Evolutionary conservation across 2,329 filamentous ascomycete species (phyloP), one percentile per base, ranked within the genome.

Genomic region (Aureobasidium sp.): DNA sequence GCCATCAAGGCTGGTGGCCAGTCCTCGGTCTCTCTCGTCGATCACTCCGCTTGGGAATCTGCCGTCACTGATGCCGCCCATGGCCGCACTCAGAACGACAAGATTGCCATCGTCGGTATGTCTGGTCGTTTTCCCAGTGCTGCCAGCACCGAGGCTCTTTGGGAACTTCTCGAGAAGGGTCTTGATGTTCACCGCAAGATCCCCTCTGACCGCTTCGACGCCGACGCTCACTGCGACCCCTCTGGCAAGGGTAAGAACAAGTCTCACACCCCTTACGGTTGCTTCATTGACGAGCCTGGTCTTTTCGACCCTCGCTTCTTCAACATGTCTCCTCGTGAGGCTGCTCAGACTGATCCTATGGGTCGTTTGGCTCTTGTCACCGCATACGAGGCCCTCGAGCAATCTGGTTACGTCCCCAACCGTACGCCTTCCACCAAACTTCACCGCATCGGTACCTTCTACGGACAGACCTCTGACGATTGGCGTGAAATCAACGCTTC

Each of bases 91-190:
- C 78, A 81, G 64, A 80, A 83, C 68, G 83, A 84, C 71, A 92
- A 91, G 74, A 84, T 96, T 65, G 91, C 91, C 62, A 91, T 96
- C 65, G 88, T 96, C 37, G 91, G 91, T 58, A 89, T 91, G 83
- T 84, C 89, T 49, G 88, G 89, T 56, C 83, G 89, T 56, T 91
- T 90, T 72, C 89, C 89, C 1, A 86, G 88, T 67, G 87, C 88
- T 55, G 86, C 84, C 17, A 87, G 81, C 69, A 82, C 85, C 64
- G 87, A 91, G 63, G 83, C 84, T 61, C 83, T 92, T 34, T 92
- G 89, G 89, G 85, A 90, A 64, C 78, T 91, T 4, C 79, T 92
- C 22, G 83, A 86, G 71, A 86, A 88, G 73, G 89, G 89, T 14
- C 80, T 90, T 8, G 88, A 91, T 72, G 88, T 90, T 36, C 87